A percentile compares a stretch with the other conserved stretches of the same genome.
Conservation (phyloP, 1,284 basidiomycete species). For the Ceratobasidium papillatum region DNA sequence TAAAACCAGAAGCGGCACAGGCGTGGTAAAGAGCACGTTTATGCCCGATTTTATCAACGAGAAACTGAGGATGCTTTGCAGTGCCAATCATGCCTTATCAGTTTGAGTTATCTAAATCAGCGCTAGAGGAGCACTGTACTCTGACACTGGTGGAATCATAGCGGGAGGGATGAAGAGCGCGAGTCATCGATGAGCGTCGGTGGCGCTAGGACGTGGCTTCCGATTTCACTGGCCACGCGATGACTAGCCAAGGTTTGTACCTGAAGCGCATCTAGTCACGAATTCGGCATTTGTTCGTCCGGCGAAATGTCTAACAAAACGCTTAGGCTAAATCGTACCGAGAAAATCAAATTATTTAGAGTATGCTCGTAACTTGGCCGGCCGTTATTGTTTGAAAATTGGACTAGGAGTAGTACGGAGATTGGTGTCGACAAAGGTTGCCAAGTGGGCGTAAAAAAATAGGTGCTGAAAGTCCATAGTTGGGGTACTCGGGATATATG, state of each 20-base stretch:
- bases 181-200: slow-evolving; percentile 9
- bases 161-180: not conserved
- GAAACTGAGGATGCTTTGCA: not conserved
- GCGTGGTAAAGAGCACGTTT: not conserved
- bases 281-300: not conserved
- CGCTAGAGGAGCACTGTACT: not conserved
- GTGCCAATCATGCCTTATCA: not conserved
- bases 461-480: not conserved
- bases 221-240: not conserved
- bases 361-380: not conserved
- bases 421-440: not conserved
- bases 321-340: not conserved
- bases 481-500: not conserved
- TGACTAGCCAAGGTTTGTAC: not conserved
- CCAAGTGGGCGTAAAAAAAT: not conserved
- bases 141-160: not conserved
- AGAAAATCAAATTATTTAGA: not conserved
- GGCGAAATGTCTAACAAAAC: not conserved
- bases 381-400: not conserved
- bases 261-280: not conserved
- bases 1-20: not conserved
- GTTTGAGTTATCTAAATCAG: not conserved
- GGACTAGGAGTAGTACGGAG: not conserved
- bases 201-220: not conserved
- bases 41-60: not conserved